These are phyloP conservation scores for Diospyros kaki DNA, from an alignment of 148 eudicot genomes.

Conservation along the genomic window DNA sequence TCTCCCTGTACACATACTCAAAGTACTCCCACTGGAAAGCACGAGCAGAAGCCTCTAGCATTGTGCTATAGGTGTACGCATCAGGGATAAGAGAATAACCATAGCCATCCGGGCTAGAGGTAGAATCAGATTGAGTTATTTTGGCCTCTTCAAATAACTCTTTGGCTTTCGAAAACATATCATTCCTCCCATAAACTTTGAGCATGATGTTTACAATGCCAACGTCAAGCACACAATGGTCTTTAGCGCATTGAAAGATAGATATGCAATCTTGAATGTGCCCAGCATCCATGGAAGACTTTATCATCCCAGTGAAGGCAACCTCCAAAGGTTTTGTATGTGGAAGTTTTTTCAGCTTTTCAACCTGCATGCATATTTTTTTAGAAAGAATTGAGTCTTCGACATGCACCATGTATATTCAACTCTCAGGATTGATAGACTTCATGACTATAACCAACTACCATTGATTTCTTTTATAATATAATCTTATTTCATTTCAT, in stretches of 20 bases:
- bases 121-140: constrained; percentile 24
- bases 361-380: constrained; percentile 41
- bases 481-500: background rate
- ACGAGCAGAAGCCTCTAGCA: constrained; percentile 74
- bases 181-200: constrained; percentile 73
- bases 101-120: constrained; percentile 18
- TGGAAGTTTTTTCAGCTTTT: constrained; percentile 56
- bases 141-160: constrained; percentile 63
- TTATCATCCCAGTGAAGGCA: constrained; percentile 88
- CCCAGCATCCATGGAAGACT: constrained; percentile 72
- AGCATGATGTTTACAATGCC: constrained; percentile 83
- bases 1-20: constrained; percentile 81
- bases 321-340: constrained; percentile 61
- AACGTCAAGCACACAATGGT: constrained; percentile 47
- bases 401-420: background rate
- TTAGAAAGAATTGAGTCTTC: constrained; percentile 7
- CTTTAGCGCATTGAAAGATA: constrained; percentile 57
- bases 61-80: constrained; percentile 51
- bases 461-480: background rate
- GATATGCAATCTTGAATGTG: constrained; percentile 55
- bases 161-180: constrained; percentile 84
- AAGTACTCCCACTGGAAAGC: constrained; percentile 95
- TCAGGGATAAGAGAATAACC: constrained; percentile 49
- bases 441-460: background rate
- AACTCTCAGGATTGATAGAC: background rate